Base-by-base conservation (phyloP, 176 grass and related monocot genomes). In the Eragrostis nindensis region DNA sequence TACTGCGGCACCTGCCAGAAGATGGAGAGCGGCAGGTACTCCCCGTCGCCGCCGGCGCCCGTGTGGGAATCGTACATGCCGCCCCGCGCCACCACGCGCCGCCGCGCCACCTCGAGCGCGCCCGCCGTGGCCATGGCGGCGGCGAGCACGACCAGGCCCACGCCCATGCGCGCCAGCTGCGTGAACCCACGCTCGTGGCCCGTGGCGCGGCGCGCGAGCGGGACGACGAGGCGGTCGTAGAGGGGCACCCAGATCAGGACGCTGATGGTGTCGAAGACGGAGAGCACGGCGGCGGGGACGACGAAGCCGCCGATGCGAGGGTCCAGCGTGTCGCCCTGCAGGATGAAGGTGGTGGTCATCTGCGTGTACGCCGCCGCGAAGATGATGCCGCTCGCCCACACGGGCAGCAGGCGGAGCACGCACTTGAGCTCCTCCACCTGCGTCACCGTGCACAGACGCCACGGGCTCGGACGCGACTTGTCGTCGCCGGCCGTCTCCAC, bases 371-470 rank as follows among this genome's bases (percentile, higher is more conserved):
- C 85, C 2, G 85, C 78, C 13, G 89, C 48, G 77, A 69, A 91
- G 57, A 85, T 69, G 73, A 91, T 85, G 60, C 85, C 89, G 42
- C 60, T 78, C 7, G 85, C 89, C 89, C 76, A 91, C 27, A 91
- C 72, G 0, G 89, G 89, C 0, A 91, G 72, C 12, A 87, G 49
- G 0, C 89, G 81, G 18, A 91, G 66, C 42, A 97, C 14, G 67
- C 90, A 89, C 86, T 97, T 97, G 59, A 97, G 80, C 86, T 97
- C 94, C 86, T 97, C 94, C 62, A 93, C 91, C 74, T 97, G 88
- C 21, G 94, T 97, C 68, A 97, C 90, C 25, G 94, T 93, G 90
- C 94, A 93, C 24, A 97, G 81, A 13, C 78, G 80, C 94, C 94
- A 97, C 39, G 86, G 46, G 50, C 88, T 86, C 48, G 65, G 82